Evolutionary conservation across 1,284 basidiomycete genomes (phyloP).

Genomic region (Hemileia vastatrix): DNA sequence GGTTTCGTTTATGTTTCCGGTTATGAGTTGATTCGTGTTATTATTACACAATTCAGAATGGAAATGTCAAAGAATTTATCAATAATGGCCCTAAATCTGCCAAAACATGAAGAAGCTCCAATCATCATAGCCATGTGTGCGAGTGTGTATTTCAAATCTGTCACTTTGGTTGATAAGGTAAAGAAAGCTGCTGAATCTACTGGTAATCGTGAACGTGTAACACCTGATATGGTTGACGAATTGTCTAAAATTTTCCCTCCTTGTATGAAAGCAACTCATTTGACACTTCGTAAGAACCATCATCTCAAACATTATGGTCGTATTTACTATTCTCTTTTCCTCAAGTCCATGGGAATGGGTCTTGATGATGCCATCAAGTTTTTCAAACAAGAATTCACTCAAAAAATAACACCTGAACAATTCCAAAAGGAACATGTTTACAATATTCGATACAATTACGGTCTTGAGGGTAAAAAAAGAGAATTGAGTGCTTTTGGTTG

Average conservation of each 20-base stretch:
- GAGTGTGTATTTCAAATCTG: no score
- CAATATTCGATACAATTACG: conserved; percentile 91
- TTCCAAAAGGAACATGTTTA: conserved; percentile 98
- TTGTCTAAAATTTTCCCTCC: conserved; percentile 78
- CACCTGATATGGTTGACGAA: conserved; percentile 86
- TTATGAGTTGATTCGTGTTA: no score
- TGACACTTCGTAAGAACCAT: conserved; percentile 62
- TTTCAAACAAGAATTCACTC: conserved; percentile 85
- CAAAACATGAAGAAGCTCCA: no score
- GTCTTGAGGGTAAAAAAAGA: conserved; percentile 80
- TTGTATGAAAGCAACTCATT: conserved; percentile 88
- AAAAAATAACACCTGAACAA: conserved; percentile 83
- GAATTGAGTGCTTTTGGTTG: no score
- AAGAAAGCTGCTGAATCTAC: no score
- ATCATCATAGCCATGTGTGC: no score
- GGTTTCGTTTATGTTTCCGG: no score
- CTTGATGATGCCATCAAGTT: conserved; percentile 89
- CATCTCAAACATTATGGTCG: conserved; percentile 89
- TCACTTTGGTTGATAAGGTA: no score
- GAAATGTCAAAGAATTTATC: no score
- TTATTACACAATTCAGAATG: no score
- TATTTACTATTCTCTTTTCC: conserved; percentile 82
- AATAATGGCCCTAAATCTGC: no score
- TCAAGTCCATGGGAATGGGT: conserved; percentile 87
- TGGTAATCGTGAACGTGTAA: conserved; percentile 59